Percentiles rank a stretch among this genome's conserved stretches.
Evolutionary conservation across 225 moss, liverwort and hornwort species (phyloP).

Genomic region (Antitrichia curtipendula): DNA sequence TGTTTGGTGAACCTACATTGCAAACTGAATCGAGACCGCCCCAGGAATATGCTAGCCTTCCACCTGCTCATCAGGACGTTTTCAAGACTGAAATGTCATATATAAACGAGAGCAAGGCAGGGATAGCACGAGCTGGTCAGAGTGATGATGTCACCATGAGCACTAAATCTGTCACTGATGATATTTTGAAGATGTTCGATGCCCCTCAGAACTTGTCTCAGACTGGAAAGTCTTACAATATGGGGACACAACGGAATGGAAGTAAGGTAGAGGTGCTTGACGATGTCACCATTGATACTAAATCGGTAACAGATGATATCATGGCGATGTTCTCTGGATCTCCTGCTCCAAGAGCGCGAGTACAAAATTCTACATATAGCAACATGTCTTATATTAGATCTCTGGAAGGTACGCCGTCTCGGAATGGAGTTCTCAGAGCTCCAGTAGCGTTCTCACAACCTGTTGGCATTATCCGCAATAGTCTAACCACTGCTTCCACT

Average conservation of each 20-base stretch:
- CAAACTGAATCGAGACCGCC: not conserved
- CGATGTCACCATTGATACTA: constrained; percentile 19
- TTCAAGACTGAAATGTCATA: not conserved
- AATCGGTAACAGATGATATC: constrained; percentile 28
- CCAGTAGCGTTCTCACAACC: not conserved
- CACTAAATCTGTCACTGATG: constrained; percentile 13
- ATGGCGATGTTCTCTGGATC: constrained; percentile 42
- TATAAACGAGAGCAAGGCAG: not conserved
- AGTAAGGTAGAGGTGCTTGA: constrained; percentile 5
- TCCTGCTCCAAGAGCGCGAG: constrained; percentile 10
- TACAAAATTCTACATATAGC: not conserved
- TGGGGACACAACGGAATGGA: not conserved
- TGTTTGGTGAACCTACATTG: constrained; percentile 25
- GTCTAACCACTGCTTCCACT: not conserved
- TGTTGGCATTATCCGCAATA: not conserved
- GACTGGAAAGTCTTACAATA: not conserved
- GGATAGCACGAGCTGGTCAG: not conserved
- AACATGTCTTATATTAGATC: not conserved
- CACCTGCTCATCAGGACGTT: not conserved
- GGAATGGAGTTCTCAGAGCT: not conserved
- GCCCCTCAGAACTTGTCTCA: not conserved
- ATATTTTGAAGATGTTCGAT: constrained; percentile 30
- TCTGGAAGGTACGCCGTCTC: not conserved
- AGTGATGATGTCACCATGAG: not conserved
- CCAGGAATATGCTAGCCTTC: not conserved